Evolutionary conservation across 2,329 filamentous ascomycete species (phyloP).

Genomic region (Colletotrichum phormii): DNA sequence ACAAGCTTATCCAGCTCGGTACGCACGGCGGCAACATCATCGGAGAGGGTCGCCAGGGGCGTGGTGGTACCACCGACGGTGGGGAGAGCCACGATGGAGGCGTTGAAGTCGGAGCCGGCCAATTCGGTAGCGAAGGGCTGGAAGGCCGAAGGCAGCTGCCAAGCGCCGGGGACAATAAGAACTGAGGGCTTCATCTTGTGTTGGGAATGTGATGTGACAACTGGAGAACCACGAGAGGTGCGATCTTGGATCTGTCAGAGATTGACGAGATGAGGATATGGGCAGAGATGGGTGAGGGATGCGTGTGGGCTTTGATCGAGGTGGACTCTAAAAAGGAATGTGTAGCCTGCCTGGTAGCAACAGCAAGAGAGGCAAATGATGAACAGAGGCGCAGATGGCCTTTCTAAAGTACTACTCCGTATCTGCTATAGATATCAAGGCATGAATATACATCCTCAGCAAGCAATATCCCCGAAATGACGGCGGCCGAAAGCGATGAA

Average conservation of each 20-base stretch:
- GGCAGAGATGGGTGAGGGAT: background rate
- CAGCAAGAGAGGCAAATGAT: background rate
- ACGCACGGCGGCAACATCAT: conserved; percentile 50
- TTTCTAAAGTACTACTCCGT: conserved; percentile 26
- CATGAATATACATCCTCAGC: conserved; percentile 15
- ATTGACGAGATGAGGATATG: conserved; percentile 1
- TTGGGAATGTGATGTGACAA: background rate
- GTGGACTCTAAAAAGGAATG: conserved; percentile 4
- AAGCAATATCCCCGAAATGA: conserved; percentile 29
- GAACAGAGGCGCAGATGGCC: conserved; percentile 12
- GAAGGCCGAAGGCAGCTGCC: conserved; percentile 49
- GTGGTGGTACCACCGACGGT: conserved; percentile 46
- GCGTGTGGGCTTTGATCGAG: background rate
- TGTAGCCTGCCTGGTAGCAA: conserved; percentile 5
- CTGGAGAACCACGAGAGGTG: background rate
- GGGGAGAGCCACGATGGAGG: conserved; percentile 46
- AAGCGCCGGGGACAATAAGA: conserved; percentile 54
- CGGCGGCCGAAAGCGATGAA: background rate
- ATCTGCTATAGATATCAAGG: background rate
- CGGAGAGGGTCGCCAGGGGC: conserved; percentile 40
- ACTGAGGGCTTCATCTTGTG: conserved; percentile 41
- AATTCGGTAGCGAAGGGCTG: conserved; percentile 30
- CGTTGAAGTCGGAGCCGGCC: conserved; percentile 38
- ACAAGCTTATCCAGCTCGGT: conserved; percentile 42
- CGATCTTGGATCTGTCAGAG: conserved; percentile 16